Evolutionary conservation across 2,329 filamentous ascomycete species (phyloP), one percentile per base, ranked within the genome.

Genomic region (Neonectria neomacrospora): DNA sequence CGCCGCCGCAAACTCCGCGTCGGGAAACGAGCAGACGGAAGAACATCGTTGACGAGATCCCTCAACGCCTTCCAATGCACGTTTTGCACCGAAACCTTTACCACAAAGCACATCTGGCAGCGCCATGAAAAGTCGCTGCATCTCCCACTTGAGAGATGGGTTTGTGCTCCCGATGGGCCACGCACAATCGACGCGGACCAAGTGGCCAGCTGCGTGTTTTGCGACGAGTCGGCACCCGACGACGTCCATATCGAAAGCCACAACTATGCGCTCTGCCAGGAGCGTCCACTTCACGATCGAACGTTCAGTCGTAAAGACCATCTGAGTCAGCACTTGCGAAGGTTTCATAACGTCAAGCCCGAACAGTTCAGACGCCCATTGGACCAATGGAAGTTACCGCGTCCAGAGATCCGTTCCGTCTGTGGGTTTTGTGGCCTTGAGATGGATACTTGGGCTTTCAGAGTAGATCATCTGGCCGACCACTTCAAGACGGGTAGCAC

Each of bases 41-140:
- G 51, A 22, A 61, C 57, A 3, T 48, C 52, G 1, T 28, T 61
- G 7, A 22, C 42, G 26, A 34, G 12, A 1, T 22, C 41, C 7
- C 14, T 61, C 6, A 60, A 55, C 11, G 52, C 59, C 3, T 77
- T 73, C 50, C 80, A 81, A 57, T 81, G 80, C 62, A 81, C 80
- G 8, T 81, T 81, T 66, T 81, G 80, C 63, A 79, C 78, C 1
- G 79, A 81, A 58, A 77, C 77, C 0, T 81, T 81, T 70, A 78
- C 76, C 54, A 79, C 77, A 0, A 80, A 80, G 41, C 78, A 81
- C 59, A 78, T 81, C 59, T 81, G 80, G 80, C 78, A 80, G 58
- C 75, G 84, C 37, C 84, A 86, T 66, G 84, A 86, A 65, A 80
- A 79, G 42, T 76, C 78, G 65, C 78, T 78, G 67, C 83, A 74